Evolutionary conservation across 371 early-diverging fungal genomes (phyloP).

Genomic region (Haplosporangium sp.): DNA sequence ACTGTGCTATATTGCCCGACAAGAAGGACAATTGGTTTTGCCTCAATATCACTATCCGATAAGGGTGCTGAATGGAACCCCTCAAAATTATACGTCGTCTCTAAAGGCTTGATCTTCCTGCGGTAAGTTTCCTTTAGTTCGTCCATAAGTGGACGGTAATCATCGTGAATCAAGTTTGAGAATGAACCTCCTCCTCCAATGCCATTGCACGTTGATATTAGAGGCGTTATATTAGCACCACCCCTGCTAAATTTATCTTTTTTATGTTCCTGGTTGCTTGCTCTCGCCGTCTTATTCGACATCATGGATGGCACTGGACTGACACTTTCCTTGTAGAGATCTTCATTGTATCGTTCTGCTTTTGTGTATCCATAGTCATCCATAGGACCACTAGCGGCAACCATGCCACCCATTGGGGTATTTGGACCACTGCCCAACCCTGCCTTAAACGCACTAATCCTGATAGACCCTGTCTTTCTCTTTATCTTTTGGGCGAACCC

Average conservation of each 20-base stretch:
- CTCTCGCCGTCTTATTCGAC: slow-evolving; percentile 20
- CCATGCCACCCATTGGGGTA: slow-evolving; percentile 34
- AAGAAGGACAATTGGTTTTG: slow-evolving; percentile 86
- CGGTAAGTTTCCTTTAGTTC: slow-evolving; percentile 77
- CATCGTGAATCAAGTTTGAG: slow-evolving; percentile 53
- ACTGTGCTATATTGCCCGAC: slow-evolving; percentile 89
- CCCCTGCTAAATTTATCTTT: slow-evolving; percentile 34
- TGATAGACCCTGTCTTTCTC: slow-evolving; percentile 36
- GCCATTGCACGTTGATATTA: slow-evolving; percentile 4
- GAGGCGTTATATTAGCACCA: neutral
- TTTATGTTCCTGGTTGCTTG: slow-evolving; percentile 29
- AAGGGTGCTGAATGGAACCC: slow-evolving; percentile 84
- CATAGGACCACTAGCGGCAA: slow-evolving; percentile 25
- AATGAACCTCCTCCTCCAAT: slow-evolving; percentile 42
- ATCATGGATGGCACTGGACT: slow-evolving; percentile 33
- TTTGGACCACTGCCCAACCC: slow-evolving; percentile 17
- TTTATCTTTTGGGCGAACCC: slow-evolving; percentile 42
- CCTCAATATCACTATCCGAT: slow-evolving; percentile 83
- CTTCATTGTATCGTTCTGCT: slow-evolving; percentile 10
- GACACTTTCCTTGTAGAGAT: neutral
- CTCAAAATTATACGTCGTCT: slow-evolving; percentile 83
- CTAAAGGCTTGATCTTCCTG: slow-evolving; percentile 79
- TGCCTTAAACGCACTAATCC: slow-evolving; percentile 21
- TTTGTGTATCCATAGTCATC: slow-evolving; percentile 35
- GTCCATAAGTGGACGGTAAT: slow-evolving; percentile 74